Base-by-base conservation (phyloP, 306 rosid genomes). In the Carpinus viminea region DNA sequence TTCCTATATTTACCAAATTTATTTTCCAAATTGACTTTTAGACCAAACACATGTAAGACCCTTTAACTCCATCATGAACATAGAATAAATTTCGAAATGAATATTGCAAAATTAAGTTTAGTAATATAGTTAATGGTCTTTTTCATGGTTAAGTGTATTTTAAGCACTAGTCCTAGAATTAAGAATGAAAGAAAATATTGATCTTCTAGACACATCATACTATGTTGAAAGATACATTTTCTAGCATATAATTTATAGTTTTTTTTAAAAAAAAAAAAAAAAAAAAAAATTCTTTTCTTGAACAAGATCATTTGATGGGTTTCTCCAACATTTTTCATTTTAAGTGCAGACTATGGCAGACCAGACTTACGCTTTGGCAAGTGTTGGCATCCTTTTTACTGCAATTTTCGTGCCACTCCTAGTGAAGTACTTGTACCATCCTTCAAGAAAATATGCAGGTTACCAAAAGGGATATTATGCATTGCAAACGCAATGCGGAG, bases 401-500 rank as follows among this genome's bases (percentile, higher is more conserved):
- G 77, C 89, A 47, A 75, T 75, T 72, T 13, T 82, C 5, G 89
- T 77, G 43, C 89, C 89, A 12, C 20, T 81, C n/a, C 11, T 54
- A 0, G 89, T 90, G 78, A 89, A 81, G 43, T 18, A 6, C 21
- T 15, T 89, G 18, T 88, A 88, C 38, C 90, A 90, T 10, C 90
- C 92, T 26, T 31, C 92, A 51, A 92, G 82, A 71, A 89, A 83
- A 83, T 90, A 79, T 1, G 89, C 80, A 4, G 85, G 84, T 18
- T 90, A 88, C 72, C 83, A 81, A 79, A 38, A 83, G 92, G 50
- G 84, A 90, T 78, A 81, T 90, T 0, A 73, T 59, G 76, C 51
- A 59, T 61, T 62, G 76, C 80, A 86, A 54, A 55, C 64, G 70
- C 0, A 24, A 68, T 64, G 41, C 83, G 0, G 87, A 86, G 13